phyloP scores from a whole-genome alignment of 495 filamentous ascomycete genomes.

The Lindgomyces ingoldianus region DNA sequence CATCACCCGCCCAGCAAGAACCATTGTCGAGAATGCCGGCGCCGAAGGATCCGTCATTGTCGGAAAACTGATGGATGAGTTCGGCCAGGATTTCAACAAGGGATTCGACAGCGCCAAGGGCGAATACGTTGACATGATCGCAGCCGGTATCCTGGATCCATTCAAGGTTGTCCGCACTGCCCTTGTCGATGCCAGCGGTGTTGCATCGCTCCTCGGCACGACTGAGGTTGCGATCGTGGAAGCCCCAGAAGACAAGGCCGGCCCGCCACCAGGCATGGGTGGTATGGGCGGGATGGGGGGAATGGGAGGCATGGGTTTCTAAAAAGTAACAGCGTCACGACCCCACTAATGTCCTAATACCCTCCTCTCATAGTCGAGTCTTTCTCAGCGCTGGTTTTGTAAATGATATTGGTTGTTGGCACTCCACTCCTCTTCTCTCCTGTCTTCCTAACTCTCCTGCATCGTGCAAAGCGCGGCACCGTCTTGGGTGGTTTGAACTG shows the following conservation, averaged over 20 bases:
- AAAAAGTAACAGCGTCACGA: slow-evolving; percentile 14
- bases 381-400: slow-evolving; percentile 25
- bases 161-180: slow-evolving; percentile 98
- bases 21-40: slow-evolving; percentile 97
- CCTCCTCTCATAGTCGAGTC: slow-evolving; percentile 19
- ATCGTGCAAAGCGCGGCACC: slow-evolving; percentile 30
- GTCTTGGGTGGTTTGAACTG: slow-evolving; percentile 27
- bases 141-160: slow-evolving; percentile 93
- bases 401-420: slow-evolving; percentile 32
- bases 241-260: slow-evolving; percentile 92
- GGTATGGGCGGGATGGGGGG: slow-evolving; percentile 52
- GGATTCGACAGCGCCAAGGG: slow-evolving; percentile 94
- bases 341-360: slow-evolving; percentile 21
- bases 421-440: slow-evolving; percentile 34
- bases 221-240: slow-evolving; percentile 98
- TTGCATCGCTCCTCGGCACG: slow-evolving; percentile 94
- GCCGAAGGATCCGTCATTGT: slow-evolving; percentile 94
- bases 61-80: slow-evolving; percentile 97
- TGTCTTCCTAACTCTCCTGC: slow-evolving; percentile 22
- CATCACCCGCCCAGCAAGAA: slow-evolving; percentile 90
- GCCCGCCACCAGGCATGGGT: slow-evolving; percentile 50
- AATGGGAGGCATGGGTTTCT: slow-evolving; percentile 40
- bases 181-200: slow-evolving; percentile 90
- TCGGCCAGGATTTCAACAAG: slow-evolving; percentile 90
- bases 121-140: slow-evolving; percentile 98